A percentile compares a stretch with the other conserved stretches of the same genome.
These are phyloP conservation scores for Yamadazyma siamensis DNA, from an alignment of 1,139 yeast species.

Conservation along the genomic window DNA sequence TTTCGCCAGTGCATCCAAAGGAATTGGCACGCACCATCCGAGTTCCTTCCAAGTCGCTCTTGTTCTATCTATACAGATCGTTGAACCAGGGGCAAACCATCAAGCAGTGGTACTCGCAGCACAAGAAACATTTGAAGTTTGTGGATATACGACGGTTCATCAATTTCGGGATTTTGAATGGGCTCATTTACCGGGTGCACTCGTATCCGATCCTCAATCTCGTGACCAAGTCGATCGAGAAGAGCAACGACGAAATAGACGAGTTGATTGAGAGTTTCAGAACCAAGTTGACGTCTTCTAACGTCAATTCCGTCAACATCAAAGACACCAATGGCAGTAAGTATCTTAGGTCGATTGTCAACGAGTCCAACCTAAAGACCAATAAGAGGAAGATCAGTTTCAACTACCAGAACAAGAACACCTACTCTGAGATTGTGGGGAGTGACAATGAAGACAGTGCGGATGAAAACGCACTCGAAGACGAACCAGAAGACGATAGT, in stretches of 20 bases:
- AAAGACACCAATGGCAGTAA: constrained; percentile 9
- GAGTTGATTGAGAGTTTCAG: constrained; percentile 22
- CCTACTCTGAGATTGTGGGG: constrained; percentile 7
- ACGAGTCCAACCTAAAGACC: constrained; percentile 27
- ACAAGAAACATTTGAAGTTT: constrained; percentile 52
- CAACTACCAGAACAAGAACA: constrained; percentile 17
- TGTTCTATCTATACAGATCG: constrained; percentile 76
- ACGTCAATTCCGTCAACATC: constrained; percentile 10
- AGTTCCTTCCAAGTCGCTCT: constrained; percentile 60
- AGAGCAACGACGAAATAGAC: constrained; percentile 27
- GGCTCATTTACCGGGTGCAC: constrained; percentile 77
- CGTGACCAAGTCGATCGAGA: constrained; percentile 33
- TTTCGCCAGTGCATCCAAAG: constrained; percentile 15
- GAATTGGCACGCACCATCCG: constrained; percentile 18
- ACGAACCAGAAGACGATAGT: constrained; percentile 16
- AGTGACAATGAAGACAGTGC: constrained; percentile 9
- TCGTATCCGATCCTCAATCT: constrained; percentile 63
- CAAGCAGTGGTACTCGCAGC: constrained; percentile 74
- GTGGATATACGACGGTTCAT: constrained; percentile 83
- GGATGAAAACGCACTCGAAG: constrained; percentile 15
- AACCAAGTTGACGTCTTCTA: constrained; percentile 8
- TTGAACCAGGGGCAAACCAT: constrained; percentile 77
- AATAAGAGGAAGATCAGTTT: constrained; percentile 34
- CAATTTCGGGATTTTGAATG: constrained; percentile 81
- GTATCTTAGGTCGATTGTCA: constrained; percentile 23